Percentiles rank a stretch among this genome's conserved stretches.
phyloP scores from a whole-genome alignment of 495 filamentous ascomycete genomes.

The Aspergillus incahuasiensis region DNA sequence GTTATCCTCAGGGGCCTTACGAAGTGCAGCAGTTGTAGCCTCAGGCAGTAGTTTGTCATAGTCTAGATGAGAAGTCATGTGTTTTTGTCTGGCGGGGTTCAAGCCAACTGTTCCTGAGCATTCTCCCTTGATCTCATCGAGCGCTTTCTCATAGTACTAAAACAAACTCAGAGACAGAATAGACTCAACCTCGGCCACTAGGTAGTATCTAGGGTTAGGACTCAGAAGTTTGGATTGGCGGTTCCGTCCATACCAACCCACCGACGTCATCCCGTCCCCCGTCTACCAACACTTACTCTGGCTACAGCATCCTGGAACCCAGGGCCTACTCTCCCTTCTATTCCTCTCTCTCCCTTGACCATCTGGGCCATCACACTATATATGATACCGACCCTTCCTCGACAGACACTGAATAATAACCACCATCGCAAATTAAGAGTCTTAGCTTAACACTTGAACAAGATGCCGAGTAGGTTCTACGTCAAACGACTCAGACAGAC shows the following conservation, averaged over 20 bases:
- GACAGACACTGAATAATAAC: too few relatives aligned
- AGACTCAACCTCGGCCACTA: not conserved
- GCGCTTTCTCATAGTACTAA: too few relatives aligned
- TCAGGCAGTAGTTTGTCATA: slow-evolving; percentile 1
- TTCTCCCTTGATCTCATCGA: not conserved
- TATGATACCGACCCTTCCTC: too few relatives aligned
- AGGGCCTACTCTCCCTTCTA: not conserved
- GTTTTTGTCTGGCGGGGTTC: not conserved
- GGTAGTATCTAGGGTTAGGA: not conserved
- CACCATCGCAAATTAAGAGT: too few relatives aligned
- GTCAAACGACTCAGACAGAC: not conserved
- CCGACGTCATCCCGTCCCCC: slow-evolving; percentile 7
- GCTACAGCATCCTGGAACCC: not conserved
- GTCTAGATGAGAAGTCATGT: not conserved
- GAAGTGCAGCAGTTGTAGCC: not conserved
- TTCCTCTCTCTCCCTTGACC: not conserved
- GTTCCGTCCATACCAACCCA: not conserved
- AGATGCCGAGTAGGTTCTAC: slow-evolving; percentile 16
- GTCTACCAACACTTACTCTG: not conserved
- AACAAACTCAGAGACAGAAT: too few relatives aligned
- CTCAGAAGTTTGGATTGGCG: not conserved
- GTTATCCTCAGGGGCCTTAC: slow-evolving; percentile 12
- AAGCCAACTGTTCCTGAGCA: too few relatives aligned
- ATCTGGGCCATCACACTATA: too few relatives aligned
- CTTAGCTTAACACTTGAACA: not conserved